phyloP scores from a whole-genome alignment of 2,329 filamentous ascomycete genomes.

The Diplodia sapinea region DNA sequence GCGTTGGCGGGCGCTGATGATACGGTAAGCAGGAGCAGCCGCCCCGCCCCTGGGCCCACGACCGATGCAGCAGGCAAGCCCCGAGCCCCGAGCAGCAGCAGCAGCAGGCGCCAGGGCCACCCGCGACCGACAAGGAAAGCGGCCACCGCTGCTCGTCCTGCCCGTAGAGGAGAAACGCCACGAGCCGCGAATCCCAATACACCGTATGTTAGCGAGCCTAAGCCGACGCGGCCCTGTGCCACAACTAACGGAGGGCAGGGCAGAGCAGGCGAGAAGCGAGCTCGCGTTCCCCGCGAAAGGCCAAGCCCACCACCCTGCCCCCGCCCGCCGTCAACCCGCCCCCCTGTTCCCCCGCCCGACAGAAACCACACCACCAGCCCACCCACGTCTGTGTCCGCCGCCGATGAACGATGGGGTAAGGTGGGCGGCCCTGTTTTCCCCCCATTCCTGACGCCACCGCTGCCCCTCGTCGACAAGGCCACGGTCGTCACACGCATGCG shows the following conservation, averaged over 20 bases:
- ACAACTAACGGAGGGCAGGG: not conserved
- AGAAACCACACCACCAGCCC: not conserved
- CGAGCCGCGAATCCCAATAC: slow-evolving; percentile 22
- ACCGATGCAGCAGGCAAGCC: not conserved
- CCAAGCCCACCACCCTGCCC: slow-evolving; percentile 1
- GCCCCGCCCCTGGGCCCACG: not conserved
- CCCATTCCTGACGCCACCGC: slow-evolving; percentile 23
- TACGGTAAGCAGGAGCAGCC: not conserved
- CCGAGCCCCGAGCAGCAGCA: not conserved
- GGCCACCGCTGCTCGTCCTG: slow-evolving; percentile 28
- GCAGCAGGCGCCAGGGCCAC: not conserved
- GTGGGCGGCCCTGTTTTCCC: not conserved
- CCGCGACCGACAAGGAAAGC: slow-evolving; percentile 14
- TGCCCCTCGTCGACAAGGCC: not conserved
- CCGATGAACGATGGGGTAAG: not conserved
- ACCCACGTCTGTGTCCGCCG: no score
- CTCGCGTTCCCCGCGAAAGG: slow-evolving; percentile 10
- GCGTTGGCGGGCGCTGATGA: not conserved
- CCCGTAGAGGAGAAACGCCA: slow-evolving; percentile 27
- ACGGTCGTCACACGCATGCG: not conserved
- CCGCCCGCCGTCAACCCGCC: not conserved
- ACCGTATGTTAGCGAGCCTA: not conserved
- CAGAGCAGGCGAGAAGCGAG: no score
- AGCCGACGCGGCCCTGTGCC: not conserved
- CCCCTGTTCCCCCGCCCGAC: not conserved